These are phyloP conservation scores for Gnaphalium uliginosum DNA, from an alignment of 129 eudicot genomes.

Conservation along the genomic window DNA sequence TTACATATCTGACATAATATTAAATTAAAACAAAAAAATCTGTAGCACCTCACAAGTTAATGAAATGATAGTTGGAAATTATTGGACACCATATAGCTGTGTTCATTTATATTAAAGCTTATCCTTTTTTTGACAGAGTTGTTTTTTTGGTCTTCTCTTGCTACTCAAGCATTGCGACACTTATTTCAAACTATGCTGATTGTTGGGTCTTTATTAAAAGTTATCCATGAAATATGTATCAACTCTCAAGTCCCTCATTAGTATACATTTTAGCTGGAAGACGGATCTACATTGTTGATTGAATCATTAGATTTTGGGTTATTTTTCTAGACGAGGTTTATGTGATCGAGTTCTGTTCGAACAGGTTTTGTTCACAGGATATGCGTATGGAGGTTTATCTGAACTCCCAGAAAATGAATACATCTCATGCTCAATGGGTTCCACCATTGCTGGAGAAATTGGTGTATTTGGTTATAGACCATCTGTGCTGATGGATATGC, in stretches of 20 bases:
- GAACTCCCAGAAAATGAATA: slow-evolving; percentile 89
- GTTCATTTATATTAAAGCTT: background rate
- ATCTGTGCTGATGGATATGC: slow-evolving; percentile 83
- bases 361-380: slow-evolving; percentile 89
- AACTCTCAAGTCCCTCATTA: background rate
- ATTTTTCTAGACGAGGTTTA: slow-evolving; percentile 1
- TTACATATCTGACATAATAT: background rate
- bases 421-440: slow-evolving; percentile 86
- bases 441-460: slow-evolving; percentile 95
- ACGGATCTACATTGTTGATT: too few species aligned
- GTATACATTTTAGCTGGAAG: background rate
- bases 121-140: too few species aligned
- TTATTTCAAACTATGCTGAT: background rate
- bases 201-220: background rate
- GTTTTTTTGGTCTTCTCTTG: background rate
- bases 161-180: background rate
- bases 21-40: too few species aligned
- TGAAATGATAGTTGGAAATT: background rate
- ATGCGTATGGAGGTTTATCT: slow-evolving; percentile 93
- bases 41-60: background rate
- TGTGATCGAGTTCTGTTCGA: slow-evolving; percentile 34
- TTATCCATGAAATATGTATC: background rate
- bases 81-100: background rate
- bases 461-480: slow-evolving; percentile 94
- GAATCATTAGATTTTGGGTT: background rate